Base-by-base conservation (phyloP, 2,329 filamentous ascomycete species). In the Pseudogymnoascus sp. region DNA sequence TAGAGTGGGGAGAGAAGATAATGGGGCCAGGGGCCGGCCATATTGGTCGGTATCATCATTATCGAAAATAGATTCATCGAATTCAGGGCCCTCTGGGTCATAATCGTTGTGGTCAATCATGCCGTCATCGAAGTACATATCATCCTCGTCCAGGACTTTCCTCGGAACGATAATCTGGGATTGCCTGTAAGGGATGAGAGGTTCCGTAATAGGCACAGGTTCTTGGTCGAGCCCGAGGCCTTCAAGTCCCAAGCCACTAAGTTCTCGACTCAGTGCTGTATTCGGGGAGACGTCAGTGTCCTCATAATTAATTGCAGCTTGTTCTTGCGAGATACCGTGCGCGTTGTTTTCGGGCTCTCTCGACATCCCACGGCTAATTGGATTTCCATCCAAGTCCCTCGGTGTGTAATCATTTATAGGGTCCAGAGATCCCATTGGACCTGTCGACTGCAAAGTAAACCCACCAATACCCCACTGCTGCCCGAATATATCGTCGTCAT, bases 41-140 rank as follows among this genome's bases (percentile, higher is more conserved):
- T 83, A 87, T 66, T 80, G 74, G 72, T 88, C 82, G 13, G 85
- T 85, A 69, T 87, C 85, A 61, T 88, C 80, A 33, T 85, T 80
- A 67, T 91, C 88, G 70, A 91, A 91, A 13, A 90, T 81, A 5
- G 86, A 87, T 72, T 91, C 88, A 65, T 91, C 87, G 71, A 91
- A 90, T 1, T 82, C 78, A 0, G 78, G 77, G 1, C 79, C 79
- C 28, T 87, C 83, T 4, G 74, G 70, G 8, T 69, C 71, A 19
- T 71, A 68, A 17, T 79, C 80, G 64, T 81, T 78, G 2, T 80
- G 76, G 60, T 79, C 77, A 64, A 78, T 78, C 7, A 79, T 71
- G 2, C 86, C 87, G 70, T 86, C 85, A 66, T 89, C 86, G 70
- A 87, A 91, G 72, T 90, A 90, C 31, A 90, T 76, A 67, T 90